Percentiles rank a stretch among this genome's conserved stretches.
These are phyloP conservation scores for Gossypium anomalum DNA, from an alignment of 345 rosid genomes.

Conservation along the genomic window DNA sequence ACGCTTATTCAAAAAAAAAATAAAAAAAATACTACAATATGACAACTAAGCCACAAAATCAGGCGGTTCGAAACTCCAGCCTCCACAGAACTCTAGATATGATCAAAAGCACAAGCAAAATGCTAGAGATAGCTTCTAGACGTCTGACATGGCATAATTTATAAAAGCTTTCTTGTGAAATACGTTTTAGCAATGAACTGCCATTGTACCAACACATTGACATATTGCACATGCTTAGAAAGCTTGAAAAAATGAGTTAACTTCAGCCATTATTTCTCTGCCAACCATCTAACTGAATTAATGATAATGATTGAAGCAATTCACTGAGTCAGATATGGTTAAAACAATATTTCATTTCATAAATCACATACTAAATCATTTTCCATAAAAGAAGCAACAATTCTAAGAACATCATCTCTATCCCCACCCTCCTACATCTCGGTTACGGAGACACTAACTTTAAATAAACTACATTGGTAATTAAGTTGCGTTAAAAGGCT, in stretches of 20 bases:
- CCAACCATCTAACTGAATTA: not conserved
- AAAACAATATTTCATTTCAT: not conserved
- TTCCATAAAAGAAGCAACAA: not conserved
- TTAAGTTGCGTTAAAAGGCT: not conserved
- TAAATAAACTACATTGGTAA: not conserved
- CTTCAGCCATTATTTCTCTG: not conserved
- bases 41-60: not conserved
- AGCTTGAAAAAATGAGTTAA: not conserved
- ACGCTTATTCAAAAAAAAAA: not conserved
- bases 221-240: not conserved
- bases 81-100: not conserved
- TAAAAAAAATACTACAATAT: not conserved
- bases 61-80: not conserved
- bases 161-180: not conserved
- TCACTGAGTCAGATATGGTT: not conserved
- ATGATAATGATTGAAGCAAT: not conserved
- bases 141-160: not conserved
- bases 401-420: not conserved
- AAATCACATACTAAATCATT: not conserved
- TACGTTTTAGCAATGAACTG: not conserved
- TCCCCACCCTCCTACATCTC: not conserved
- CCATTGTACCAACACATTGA: not conserved
- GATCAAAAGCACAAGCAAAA: conserved; percentile 9
- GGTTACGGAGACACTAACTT: not conserved
- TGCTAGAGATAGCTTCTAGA: not conserved